Evolutionary conservation across 495 filamentous ascomycete genomes (phyloP), one percentile per base, ranked within the genome.

Genomic region (Hypoxylon rickii): DNA sequence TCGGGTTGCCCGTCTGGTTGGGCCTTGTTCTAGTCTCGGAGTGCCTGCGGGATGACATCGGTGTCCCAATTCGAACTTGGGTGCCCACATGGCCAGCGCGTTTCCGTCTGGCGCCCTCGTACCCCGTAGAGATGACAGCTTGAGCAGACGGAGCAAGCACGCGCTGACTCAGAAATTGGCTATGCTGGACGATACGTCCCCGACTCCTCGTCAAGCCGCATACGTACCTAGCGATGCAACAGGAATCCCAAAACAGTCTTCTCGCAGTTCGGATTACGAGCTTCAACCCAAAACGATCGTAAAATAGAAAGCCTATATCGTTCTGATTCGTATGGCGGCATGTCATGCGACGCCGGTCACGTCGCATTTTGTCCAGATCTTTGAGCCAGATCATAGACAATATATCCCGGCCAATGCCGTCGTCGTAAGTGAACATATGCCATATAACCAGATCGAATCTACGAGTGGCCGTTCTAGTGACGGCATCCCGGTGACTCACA

Each of bases 11-110:
- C 44, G 44, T 16, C 19, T 22, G 37, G 24, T 22, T 19, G 29
- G 26, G 2, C 18, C 5, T 20, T n/a, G 1, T 1, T 29, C n/a
- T 36, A 46, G 43, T 22, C 15, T 22, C 16, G 26, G n/a, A 20
- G 18, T 21, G 31, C 39, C 45, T 50, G 53, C 45, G 37, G 45
- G 19, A 55, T 55, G 58, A 51, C 45, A 55, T 55, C 45, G 58
- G 40, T 49, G 40, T 51, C 34, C 11, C 36, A 33, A n/a, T 37
- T 44, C 22, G 57, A 61, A 26, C n/a, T n/a, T 39, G 44, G 49
- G 18, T 47, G 20, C 29, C 32, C 43, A 46, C 19, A 50, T 44
- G 39, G 22, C 31, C 20, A 41, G 26, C 33, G 13, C 12, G 12
- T 40, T 17, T 36, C 32, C n/a, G n/a, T n/a, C n/a, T n/a, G n/a